Conservation (phyloP, 352 stramenopile species). For the Globisporangium paddicum region DNA sequence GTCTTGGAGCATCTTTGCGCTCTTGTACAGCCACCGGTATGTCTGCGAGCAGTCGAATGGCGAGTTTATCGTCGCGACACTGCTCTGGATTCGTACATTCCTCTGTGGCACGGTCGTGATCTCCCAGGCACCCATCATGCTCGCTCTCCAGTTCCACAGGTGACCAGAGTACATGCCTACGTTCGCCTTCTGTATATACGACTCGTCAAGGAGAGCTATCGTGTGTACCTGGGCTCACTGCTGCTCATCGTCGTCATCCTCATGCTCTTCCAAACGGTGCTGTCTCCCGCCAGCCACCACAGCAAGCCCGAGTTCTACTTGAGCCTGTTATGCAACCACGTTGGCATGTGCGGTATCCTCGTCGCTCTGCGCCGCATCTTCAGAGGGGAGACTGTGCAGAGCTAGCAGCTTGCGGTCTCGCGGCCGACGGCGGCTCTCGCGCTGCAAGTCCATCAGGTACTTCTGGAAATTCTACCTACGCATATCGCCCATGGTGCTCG, state of each 20-base stretch:
- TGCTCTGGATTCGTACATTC: conserved; percentile 24
- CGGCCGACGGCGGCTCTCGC: not conserved
- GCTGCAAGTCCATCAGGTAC: not conserved
- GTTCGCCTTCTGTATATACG: conserved; percentile 12
- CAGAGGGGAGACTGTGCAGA: not conserved
- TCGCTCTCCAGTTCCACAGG: conserved; percentile 16
- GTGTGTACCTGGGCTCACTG: not conserved
- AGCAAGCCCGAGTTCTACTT: not conserved
- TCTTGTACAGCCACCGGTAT: conserved; percentile 9
- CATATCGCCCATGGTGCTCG: not conserved
- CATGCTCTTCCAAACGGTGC: not conserved
- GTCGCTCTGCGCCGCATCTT: not conserved
- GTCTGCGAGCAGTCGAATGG: conserved; percentile 12
- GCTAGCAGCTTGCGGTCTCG: not conserved
- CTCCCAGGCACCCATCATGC: conserved; percentile 20
- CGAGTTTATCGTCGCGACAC: conserved; percentile 17
- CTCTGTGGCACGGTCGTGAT: conserved; percentile 22
- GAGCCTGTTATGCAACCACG: conserved; percentile 3
- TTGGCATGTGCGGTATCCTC: not conserved
- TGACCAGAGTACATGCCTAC: conserved; percentile 10
- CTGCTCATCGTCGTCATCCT: not conserved
- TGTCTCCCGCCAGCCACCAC: not conserved
- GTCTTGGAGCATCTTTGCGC: conserved; percentile 22
- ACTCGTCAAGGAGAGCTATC: conserved; percentile 1
- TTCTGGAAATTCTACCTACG: not conserved